phyloP scores from a whole-genome alignment of 2,329 filamentous ascomycete species.

The Neofusicoccum ribis region DNA sequence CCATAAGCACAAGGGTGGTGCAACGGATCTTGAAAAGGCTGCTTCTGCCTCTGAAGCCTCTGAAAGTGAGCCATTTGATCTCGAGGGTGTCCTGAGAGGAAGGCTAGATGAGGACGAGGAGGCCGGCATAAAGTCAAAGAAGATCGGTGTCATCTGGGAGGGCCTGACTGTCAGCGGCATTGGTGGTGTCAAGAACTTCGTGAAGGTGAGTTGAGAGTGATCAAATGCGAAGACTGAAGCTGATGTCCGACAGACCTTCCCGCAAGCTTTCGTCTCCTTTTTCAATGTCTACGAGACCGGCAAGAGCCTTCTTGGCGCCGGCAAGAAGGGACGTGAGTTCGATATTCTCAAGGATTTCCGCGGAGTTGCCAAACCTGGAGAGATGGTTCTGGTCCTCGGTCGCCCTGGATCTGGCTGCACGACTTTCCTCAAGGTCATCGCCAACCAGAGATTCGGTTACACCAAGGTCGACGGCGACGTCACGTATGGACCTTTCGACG shows the following conservation, averaged over 20 bases:
- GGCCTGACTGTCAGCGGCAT: slow-evolving; percentile 73
- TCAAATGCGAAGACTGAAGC: not conserved
- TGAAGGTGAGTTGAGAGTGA: slow-evolving; percentile 37
- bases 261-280: slow-evolving; percentile 73
- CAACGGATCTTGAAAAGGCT: slow-evolving; percentile 61
- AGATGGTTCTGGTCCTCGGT: slow-evolving; percentile 85
- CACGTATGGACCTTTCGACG: slow-evolving; percentile 71
- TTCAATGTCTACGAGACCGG: slow-evolving; percentile 72
- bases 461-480: slow-evolving; percentile 70
- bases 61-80: slow-evolving; percentile 61
- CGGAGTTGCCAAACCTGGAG: slow-evolving; percentile 63
- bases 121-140: slow-evolving; percentile 78
- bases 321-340: slow-evolving; percentile 68
- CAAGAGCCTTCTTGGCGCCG: slow-evolving; percentile 63
- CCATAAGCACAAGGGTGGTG: slow-evolving; percentile 35
- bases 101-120: slow-evolving; percentile 69
- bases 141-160: slow-evolving; percentile 73
- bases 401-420: slow-evolving; percentile 66
- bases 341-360: slow-evolving; percentile 73
- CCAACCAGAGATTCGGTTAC: slow-evolving; percentile 59
- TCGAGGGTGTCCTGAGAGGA: slow-evolving; percentile 72
- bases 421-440: slow-evolving; percentile 56
- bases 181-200: slow-evolving; percentile 71
- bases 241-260: slow-evolving; percentile 60
- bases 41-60: slow-evolving; percentile 35